A percentile compares a stretch with the other conserved stretches of the same genome.
Conservation (phyloP, 2,329 filamentous ascomycete species). For the Fonsecaea multimorphosa region DNA sequence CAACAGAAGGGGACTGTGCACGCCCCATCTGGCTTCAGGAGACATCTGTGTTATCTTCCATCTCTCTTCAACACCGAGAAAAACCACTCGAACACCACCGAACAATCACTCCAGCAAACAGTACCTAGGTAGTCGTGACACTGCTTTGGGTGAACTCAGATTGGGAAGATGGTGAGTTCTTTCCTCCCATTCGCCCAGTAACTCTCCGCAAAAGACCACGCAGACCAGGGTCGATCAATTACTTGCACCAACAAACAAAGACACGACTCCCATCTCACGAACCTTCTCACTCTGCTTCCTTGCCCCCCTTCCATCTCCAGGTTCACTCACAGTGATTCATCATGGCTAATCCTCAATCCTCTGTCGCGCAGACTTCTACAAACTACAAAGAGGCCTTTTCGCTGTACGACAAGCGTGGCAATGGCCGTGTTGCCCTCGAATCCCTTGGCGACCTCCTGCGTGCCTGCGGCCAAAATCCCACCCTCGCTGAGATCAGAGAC, state of each 20-base stretch:
- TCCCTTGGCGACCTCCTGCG: conserved; percentile 91
- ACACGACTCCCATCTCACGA: background rate
- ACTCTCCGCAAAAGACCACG: conserved; percentile 8
- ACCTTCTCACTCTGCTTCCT: conserved; percentile 10
- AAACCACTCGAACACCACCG: background rate
- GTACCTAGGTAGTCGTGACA: conserved; percentile 12
- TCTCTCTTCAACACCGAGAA: conserved; percentile 17
- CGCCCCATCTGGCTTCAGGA: conserved; percentile 29
- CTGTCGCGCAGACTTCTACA: conserved; percentile 69
- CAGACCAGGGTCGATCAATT: background rate
- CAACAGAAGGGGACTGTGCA: conserved; percentile 27
- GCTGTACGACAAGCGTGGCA: conserved; percentile 99
- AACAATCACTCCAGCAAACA: background rate
- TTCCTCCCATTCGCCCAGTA: conserved; percentile 30
- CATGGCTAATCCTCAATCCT: conserved; percentile 37
- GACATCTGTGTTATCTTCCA: conserved; percentile 18
- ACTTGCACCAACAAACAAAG: conserved; percentile 6
- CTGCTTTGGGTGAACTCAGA: conserved; percentile 3
- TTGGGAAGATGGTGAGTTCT: conserved; percentile 34
- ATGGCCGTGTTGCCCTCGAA: conserved; percentile 84
- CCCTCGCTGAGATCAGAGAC: conserved; percentile 87
- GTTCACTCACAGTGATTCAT: conserved; percentile 6
- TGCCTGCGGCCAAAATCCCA: conserved; percentile 97
- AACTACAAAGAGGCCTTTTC: conserved; percentile 99
- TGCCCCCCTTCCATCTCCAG: background rate